These are phyloP conservation scores for Malus orientalis DNA, from an alignment of 306 rosid species.

Conservation along the genomic window DNA sequence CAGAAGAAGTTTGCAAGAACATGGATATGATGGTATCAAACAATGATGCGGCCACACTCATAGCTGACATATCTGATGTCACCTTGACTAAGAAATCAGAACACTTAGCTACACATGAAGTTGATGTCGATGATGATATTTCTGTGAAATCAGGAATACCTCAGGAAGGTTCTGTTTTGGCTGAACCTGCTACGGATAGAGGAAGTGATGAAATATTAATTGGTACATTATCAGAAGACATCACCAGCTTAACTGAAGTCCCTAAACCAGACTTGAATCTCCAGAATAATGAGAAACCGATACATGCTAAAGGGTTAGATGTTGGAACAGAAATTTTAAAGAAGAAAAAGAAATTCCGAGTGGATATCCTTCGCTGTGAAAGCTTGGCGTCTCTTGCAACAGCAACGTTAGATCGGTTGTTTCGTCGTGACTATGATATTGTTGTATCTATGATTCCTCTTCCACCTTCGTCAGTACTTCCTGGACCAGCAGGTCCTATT, in stretches of 20 bases:
- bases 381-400: slow-evolving; percentile 93
- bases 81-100: slow-evolving; percentile 36
- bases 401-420: slow-evolving; percentile 71
- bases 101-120: slow-evolving; percentile 18
- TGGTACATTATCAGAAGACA: slow-evolving; percentile 31
- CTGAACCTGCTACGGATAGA: slow-evolving; percentile 32
- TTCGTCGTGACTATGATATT: slow-evolving; percentile 89
- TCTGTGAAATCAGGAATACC: slow-evolving; percentile 21
- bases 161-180: slow-evolving; percentile 30
- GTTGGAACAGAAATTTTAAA: slow-evolving; percentile 44
- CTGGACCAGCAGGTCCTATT: slow-evolving; percentile 69
- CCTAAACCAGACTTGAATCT: slow-evolving; percentile 27
- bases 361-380: slow-evolving; percentile 92
- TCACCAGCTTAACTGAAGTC: slow-evolving; percentile 23
- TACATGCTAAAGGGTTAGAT: slow-evolving; percentile 42
- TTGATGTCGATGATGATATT: slow-evolving; percentile 23
- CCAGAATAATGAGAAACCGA: slow-evolving; percentile 31
- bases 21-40: slow-evolving; percentile 33
- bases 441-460: slow-evolving; percentile 90
- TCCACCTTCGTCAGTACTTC: slow-evolving; percentile 82
- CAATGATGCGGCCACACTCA: slow-evolving; percentile 33
- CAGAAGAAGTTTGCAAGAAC: slow-evolving; percentile 34
- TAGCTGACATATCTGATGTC: slow-evolving; percentile 34
- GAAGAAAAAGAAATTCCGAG: slow-evolving; percentile 62
- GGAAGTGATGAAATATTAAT: slow-evolving; percentile 29